Conservation (phyloP, 1,284 basidiomycete genomes). For the Austropuccinia psidii region DNA sequence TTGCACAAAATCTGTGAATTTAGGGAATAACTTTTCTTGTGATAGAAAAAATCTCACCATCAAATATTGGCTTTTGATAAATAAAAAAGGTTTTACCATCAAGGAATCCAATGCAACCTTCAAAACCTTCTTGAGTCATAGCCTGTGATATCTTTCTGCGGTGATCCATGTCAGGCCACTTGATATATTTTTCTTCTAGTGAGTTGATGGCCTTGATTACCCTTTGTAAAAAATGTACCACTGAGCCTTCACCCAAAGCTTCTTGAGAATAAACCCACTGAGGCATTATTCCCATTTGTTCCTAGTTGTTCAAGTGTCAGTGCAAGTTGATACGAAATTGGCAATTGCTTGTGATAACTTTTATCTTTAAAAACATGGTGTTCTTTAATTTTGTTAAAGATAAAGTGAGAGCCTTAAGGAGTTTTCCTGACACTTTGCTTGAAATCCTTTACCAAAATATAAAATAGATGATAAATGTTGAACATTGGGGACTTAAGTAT, state of each 20-base stretch:
- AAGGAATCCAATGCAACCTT: slow-evolving; percentile 1
- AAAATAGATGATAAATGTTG: not conserved
- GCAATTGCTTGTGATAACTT: not conserved
- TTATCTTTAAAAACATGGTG: not conserved
- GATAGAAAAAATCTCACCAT: slow-evolving; percentile 8
- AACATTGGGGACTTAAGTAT: no score
- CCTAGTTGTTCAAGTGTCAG: slow-evolving; percentile 7
- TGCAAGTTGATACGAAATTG: not conserved
- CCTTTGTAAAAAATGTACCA: not conserved
- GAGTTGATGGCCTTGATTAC: not conserved
- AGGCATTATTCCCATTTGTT: slow-evolving; percentile 7
- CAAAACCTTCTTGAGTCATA: slow-evolving; percentile 1
- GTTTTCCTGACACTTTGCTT: not conserved
- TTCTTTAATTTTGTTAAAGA: not conserved
- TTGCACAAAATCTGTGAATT: slow-evolving; percentile 11
- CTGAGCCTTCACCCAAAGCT: not conserved
- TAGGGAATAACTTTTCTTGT: slow-evolving; percentile 5
- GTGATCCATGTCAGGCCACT: not conserved
- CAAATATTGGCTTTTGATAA: not conserved
- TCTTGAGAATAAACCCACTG: not conserved
- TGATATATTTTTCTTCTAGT: not conserved
- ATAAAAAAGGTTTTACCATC: not conserved
- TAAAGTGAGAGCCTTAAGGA: not conserved
- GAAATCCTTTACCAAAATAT: not conserved
- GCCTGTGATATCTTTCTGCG: not conserved